Base-by-base conservation (phyloP, 164 flowering plant genomes). In the Brasenia schreberi region DNA sequence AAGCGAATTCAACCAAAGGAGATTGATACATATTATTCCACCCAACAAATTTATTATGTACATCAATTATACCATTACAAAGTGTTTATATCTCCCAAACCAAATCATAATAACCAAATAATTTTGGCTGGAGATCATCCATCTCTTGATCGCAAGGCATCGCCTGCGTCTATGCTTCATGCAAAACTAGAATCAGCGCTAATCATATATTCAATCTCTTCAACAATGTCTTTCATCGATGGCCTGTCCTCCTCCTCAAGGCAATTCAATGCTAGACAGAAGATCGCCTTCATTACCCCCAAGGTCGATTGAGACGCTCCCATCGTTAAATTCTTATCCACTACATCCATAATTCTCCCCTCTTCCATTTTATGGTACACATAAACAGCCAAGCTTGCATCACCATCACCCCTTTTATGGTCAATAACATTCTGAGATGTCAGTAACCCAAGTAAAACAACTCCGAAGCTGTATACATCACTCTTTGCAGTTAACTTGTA, bases 391-490 rank as follows among this genome's bases (percentile, higher is more conserved):
- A 63, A 27, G 27, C 11, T 63, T 7, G 33, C 17, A 7, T n/a
- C 18, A 5, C 23, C 43, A 7, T 18, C 9, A 9, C 27, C 17
- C 23, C 65, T 63, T 7, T 63, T 11, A 16, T 18, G 23, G 17
- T 18, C 18, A 10, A 63, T 42, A n/a, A 27, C 27, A 5, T 63
- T 63, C 17, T 63, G 14, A 6, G 27, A 18, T 6, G 43, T 63
- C 17, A 63, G 23, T 10, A 63, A 42, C 65, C 23, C 65, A 12
- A 33, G 27, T 7, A 63, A 42, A 63, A 63, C 11, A 6, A 63
- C 65, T 27, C 65, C 65, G 23, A 63, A 63, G 65, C 65, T 63
- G 27, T 63, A 63, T 7, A 63, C 65, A 63, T 63, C 65, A 27
- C 65, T 63, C 39, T 63, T 63, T 0, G 18, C 65, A 19, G 65